phyloP scores from a whole-genome alignment of 169 alveolate genomes.

The Eimeria sp. region DNA sequence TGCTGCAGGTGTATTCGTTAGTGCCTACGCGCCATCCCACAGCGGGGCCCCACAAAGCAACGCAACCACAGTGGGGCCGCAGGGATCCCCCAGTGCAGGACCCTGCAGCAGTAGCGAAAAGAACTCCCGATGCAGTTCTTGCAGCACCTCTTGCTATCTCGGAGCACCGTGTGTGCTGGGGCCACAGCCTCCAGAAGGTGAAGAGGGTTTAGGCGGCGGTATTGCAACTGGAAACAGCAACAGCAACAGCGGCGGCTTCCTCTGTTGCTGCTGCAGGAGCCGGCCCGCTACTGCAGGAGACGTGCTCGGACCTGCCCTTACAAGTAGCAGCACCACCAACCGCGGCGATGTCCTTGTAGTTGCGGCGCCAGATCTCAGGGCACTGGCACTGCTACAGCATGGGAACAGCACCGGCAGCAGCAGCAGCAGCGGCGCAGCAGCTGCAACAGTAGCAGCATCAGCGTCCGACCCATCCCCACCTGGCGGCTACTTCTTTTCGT shows the following conservation, averaged over 20 bases:
- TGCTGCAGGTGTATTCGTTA: not conserved
- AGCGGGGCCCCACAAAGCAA: not conserved
- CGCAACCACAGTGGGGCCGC: not conserved
- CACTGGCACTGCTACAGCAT: slow-evolving; percentile 41
- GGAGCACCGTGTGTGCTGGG: slow-evolving; percentile 27
- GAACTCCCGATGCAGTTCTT: slow-evolving; percentile 3
- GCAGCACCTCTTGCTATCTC: not conserved
- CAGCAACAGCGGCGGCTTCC: slow-evolving; percentile 11
- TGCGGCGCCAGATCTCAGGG: slow-evolving; percentile 53
- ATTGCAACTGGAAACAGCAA: not conserved
- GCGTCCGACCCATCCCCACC: not conserved
- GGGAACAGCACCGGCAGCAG: slow-evolving; percentile 3
- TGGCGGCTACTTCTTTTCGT: not conserved
- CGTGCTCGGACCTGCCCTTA: not conserved
- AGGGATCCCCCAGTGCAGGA: not conserved
- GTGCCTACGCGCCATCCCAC: not conserved
- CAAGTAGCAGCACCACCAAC: not conserved
- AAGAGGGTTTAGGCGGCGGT: not conserved
- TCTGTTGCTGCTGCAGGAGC: slow-evolving; percentile 46
- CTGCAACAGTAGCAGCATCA: not conserved
- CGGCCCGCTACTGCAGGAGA: not conserved
- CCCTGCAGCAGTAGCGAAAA: slow-evolving; percentile 2
- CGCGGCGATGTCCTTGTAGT: slow-evolving; percentile 25
- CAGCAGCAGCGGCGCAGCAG: not conserved
- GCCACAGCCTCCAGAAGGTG: not conserved